phyloP scores from a whole-genome alignment of 805 yeast species.

The Candida odintsovae region DNA sequence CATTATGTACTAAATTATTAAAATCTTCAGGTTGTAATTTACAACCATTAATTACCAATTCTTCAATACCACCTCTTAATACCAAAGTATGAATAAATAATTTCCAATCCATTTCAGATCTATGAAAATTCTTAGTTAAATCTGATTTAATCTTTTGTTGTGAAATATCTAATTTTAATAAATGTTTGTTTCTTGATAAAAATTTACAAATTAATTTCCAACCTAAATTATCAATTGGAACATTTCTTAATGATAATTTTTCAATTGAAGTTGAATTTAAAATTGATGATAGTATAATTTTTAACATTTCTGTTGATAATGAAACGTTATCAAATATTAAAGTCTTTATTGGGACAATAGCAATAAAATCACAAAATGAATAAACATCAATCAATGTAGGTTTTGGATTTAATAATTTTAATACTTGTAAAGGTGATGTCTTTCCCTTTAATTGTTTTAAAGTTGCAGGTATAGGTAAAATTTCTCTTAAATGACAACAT shows the following conservation, averaged over 20 bases:
- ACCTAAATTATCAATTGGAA: conserved; percentile 62
- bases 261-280: conserved; percentile 60
- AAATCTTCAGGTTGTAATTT: conserved; percentile 54
- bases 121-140: conserved; percentile 29
- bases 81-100: conserved; percentile 63
- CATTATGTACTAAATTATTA: conserved; percentile 47
- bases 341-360: conserved; percentile 77
- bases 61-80: conserved; percentile 72
- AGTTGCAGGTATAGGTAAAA: conserved; percentile 87
- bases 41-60: conserved; percentile 75
- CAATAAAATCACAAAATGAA: conserved; percentile 81
- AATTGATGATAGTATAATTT: conserved; percentile 65
- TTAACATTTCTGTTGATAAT: conserved; percentile 70
- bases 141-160: conserved; percentile 44
- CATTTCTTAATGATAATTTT: conserved; percentile 72
- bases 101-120: conserved; percentile 82
- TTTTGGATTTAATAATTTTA: conserved; percentile 77
- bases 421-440: conserved; percentile 62
- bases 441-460: conserved; percentile 74
- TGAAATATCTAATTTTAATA: conserved; percentile 62
- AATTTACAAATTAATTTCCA: conserved; percentile 82
- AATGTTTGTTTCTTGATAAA: conserved; percentile 51
- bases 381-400: conserved; percentile 87
- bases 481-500: conserved; percentile 90
- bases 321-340: conserved; percentile 75